Base-by-base conservation (phyloP, 1,284 basidiomycete species). In the Fomitiporia mediterranea region DNA sequence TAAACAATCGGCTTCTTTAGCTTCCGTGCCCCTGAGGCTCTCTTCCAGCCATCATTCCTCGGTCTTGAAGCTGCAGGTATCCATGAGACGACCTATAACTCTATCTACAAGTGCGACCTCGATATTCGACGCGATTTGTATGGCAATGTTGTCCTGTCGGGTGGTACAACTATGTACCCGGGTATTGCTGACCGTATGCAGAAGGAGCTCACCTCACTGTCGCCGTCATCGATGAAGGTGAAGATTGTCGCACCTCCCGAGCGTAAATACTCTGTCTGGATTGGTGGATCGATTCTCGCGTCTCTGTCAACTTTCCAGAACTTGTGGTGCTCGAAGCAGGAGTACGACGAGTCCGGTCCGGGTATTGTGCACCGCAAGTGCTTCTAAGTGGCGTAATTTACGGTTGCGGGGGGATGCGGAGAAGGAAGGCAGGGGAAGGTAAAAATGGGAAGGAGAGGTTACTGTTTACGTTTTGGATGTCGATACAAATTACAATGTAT, bases 151-250 rank as follows among this genome's bases (percentile, higher is more conserved):
- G 94, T 96, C 69, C 84, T 97, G 67, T 96, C 94, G 54, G 94
- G 94, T 71, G 94, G 94, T 74, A 94, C 91, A 62, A 97, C 94
- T 68, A 96, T 97, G 94, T 96, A 94, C 88, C 89, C 93, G 63
- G 95, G 94, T 80, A 94, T 98, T 67, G 79, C 93, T 66, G 94
- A 98, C 77, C 90, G 95, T 69, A 96, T 98, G 93, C 93, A 96
- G 80, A 96, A 96, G 81, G 95, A 98, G 78, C 83, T 98, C 70
- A 92, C 91, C 48, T 80, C 89, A 32, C 81, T 98, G 60, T 82
- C 91, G 56, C 94, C 95, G 34, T 77, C 81, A 60, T 86, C 81
- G 74, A 83, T 98, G 90, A 97, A 94, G 87, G 89, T 96, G 79
- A 95, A 93, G 86, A 93, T 94, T 57, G 87, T 93, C 59, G 90